Evolutionary conservation across 2,329 filamentous ascomycete genomes (phyloP), one percentile per base, ranked within the genome.

Genomic region (Penicillium polonicum): DNA sequence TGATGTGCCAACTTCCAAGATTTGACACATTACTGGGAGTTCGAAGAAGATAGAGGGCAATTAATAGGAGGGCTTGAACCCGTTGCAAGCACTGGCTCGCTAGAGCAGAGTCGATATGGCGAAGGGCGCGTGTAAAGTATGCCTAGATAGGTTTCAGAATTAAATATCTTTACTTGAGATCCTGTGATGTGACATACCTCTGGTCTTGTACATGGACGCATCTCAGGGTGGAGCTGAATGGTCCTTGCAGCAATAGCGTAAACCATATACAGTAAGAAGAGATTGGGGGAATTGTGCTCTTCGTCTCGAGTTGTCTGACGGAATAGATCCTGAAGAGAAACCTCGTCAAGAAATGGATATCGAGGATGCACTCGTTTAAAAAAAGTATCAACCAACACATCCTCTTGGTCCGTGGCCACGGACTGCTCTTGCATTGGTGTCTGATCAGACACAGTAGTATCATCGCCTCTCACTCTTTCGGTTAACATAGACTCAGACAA

Each of bases 211-310:
- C 43, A 45, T 19, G 17, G 43, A 15, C 43, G 17, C 43, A 45
- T 45, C 43, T 45, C 43, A 12, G 43, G 43, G 27, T 45, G 43
- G 1, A 45, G 43, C 17, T 45, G 43, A 15, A 45, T 45, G 25
- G 27, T 45, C 27, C 43, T 45, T n/a, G 43, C 43, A 19, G 43
- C 43, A 45, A 45, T 45, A 45, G 43, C 43, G n/a, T 45, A 45
- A 5, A 45, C 43, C 43, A 45, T 45, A 31, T 45, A 31, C 17
- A 45, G 43, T 31, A 45, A 29, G 43, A 45, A 45, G 8, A 45
- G 25, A 5, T 31, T 15, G 3, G 17, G 43, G 17, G 25, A 5
- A 31, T 19, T 31, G 10, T 45, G 43, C 15, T 45, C 27, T 19
- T 29, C 10, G 10, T 45, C 43, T 3, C 25, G 9, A 12, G 10